These are phyloP conservation scores for Mrakia hoshinonis DNA, from an alignment of 768 basidiomycete species.

Conservation along the genomic window DNA sequence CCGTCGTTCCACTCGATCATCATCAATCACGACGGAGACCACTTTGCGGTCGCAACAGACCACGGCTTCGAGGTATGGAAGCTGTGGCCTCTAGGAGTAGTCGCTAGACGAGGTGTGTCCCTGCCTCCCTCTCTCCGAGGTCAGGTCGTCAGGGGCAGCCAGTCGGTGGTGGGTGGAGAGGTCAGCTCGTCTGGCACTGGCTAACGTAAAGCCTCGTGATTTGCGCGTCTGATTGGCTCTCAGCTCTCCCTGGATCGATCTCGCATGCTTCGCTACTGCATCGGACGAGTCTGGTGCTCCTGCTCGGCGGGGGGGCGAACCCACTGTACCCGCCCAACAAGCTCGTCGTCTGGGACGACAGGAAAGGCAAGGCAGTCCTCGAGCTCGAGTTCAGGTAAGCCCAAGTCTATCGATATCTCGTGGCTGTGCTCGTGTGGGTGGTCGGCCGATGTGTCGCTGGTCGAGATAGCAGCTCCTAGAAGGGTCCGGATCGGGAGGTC, in stretches of 20 bases:
- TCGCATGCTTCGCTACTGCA: constrained; percentile 33
- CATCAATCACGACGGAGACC: constrained; percentile 35
- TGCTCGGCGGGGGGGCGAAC: constrained; percentile 39
- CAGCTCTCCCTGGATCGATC: constrained; percentile 38
- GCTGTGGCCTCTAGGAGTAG: constrained; percentile 33
- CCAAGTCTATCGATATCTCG: background rate
- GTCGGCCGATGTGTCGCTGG: background rate
- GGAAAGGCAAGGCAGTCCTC: constrained; percentile 15
- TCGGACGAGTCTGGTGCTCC: constrained; percentile 37
- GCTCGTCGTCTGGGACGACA: constrained; percentile 39
- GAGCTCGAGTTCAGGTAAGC: constrained; percentile 28
- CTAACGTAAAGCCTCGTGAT: too few relatives aligned
- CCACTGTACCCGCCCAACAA: constrained; percentile 43
- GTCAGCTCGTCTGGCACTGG: background rate
- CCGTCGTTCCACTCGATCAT: constrained; percentile 35
- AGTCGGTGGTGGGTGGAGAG: background rate
- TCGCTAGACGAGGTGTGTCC: constrained; percentile 34
- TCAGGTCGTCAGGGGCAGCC: background rate
- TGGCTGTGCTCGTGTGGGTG: background rate
- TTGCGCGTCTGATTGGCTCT: background rate
- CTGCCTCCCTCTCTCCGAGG: background rate
- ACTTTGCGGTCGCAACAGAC: constrained; percentile 37
- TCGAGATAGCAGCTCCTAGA: background rate
- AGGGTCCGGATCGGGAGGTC: background rate
- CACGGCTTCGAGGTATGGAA: constrained; percentile 38